These are phyloP conservation scores for Capniomyces stellatus DNA, from an alignment of 371 early-diverging fungal genomes.

Conservation along the genomic window DNA sequence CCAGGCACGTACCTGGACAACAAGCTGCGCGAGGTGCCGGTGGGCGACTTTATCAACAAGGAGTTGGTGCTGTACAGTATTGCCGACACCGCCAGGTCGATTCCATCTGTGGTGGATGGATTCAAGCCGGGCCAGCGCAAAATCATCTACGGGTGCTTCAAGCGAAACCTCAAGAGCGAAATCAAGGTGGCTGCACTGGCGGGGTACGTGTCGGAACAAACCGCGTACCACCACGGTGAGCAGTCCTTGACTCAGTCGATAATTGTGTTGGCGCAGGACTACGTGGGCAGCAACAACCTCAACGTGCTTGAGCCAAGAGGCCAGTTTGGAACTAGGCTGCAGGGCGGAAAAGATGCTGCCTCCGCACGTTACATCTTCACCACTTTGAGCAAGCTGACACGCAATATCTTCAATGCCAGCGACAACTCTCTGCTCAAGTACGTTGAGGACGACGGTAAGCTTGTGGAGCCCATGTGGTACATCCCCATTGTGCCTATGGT, in stretches of 20 bases:
- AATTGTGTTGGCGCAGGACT: constrained; percentile 94
- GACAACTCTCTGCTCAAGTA: constrained; percentile 86
- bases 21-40: constrained; percentile 49
- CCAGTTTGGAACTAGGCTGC: constrained; percentile 93
- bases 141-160: constrained; percentile 87
- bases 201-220: constrained; percentile 86
- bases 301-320: constrained; percentile 84
- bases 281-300: constrained; percentile 97
- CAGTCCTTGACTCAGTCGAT: constrained; percentile 77
- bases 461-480: constrained; percentile 95
- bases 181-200: constrained; percentile 94
- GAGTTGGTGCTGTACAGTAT: constrained; percentile 95
- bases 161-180: constrained; percentile 67
- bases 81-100: constrained; percentile 96
- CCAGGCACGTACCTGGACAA: constrained; percentile 95
- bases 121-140: constrained; percentile 99
- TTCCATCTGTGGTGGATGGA: constrained; percentile 97
- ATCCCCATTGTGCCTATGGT: constrained; percentile 96
- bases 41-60: constrained; percentile 93
- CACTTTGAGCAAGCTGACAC: constrained; percentile 53
- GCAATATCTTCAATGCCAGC: constrained; percentile 63
- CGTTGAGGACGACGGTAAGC: constrained; percentile 85
- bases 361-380: constrained; percentile 97
- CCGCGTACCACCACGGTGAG: constrained; percentile 99
- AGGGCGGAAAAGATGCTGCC: constrained; percentile 98